A percentile compares a stretch with the other conserved stretches of the same genome.
Conservation (phyloP, 805 yeast genomes). For the Starmerella etchellsii region DNA sequence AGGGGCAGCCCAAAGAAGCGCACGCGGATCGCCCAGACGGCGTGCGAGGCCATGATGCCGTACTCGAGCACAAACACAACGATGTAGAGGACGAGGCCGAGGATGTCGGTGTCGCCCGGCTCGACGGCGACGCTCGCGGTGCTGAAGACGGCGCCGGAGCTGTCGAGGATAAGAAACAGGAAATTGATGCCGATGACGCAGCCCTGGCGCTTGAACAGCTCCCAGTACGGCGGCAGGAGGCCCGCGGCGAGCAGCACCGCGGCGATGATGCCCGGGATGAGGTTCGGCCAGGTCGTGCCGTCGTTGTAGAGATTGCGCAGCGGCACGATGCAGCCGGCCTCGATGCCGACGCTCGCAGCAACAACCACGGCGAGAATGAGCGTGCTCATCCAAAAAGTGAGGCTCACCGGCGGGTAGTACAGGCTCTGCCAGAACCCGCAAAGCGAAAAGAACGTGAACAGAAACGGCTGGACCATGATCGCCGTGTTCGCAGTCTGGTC, state of each 20-base stretch:
- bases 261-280: constrained; percentile 71
- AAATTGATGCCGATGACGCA: constrained; percentile 84
- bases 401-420: constrained; percentile 57
- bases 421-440: constrained; percentile 57
- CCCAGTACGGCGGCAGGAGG: constrained; percentile 78
- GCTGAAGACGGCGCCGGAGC: constrained; percentile 71
- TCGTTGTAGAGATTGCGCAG: constrained; percentile 41
- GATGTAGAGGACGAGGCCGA: constrained; percentile 66
- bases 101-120: constrained; percentile 49
- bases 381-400: constrained; percentile 25
- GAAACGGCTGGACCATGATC: constrained; percentile 73
- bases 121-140: constrained; percentile 45
- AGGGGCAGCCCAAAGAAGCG: constrained; percentile 12
- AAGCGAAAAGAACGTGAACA: constrained; percentile 58
- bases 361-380: constrained; percentile 31
- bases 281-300: constrained; percentile 58
- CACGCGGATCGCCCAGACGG: constrained; percentile 46
- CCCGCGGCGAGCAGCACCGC: constrained; percentile 65
- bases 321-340: constrained; percentile 60
- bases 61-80: constrained; percentile 62
- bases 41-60: constrained; percentile 62
- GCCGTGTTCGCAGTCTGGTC: constrained; percentile 61
- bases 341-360: constrained; percentile 41
- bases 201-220: constrained; percentile 65
- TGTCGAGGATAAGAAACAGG: constrained; percentile 59